Evolutionary conservation across 1,284 basidiomycete species (phyloP).

Genomic region (Omphalotus olearius): DNA sequence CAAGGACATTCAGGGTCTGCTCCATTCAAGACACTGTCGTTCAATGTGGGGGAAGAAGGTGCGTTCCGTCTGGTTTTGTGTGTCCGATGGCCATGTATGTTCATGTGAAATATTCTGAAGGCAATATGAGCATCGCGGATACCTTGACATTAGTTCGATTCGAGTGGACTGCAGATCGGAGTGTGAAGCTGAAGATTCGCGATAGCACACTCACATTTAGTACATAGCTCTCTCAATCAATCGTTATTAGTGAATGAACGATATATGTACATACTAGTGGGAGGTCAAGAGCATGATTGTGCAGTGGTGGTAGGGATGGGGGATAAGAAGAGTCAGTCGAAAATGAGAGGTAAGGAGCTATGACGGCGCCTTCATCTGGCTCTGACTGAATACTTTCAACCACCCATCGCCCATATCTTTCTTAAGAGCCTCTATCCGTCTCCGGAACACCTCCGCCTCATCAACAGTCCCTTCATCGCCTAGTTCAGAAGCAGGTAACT

Average conservation of each 20-base stretch:
- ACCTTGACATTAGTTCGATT: constrained; percentile 74
- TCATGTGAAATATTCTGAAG: constrained; percentile 31
- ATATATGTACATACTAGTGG: background rate
- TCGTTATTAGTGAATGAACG: background rate
- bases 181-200: constrained; percentile 76
- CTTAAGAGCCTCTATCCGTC: constrained; percentile 75
- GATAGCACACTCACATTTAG: constrained; percentile 83
- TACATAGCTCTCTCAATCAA: constrained; percentile 31
- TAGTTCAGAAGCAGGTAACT: constrained; percentile 38
- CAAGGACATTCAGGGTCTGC: constrained; percentile 76
- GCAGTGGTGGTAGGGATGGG: background rate
- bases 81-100: background rate
- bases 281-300: background rate
- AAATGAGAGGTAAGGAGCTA: background rate
- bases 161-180: constrained; percentile 81
- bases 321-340: background rate
- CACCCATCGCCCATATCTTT: constrained; percentile 85
- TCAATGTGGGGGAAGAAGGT: constrained; percentile 68
- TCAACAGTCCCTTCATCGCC: constrained; percentile 30
- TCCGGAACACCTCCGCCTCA: constrained; percentile 67
- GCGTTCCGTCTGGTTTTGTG: constrained; percentile 16
- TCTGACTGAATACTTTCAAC: constrained; percentile 79
- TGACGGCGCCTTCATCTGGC: constrained; percentile 26
- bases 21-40: constrained; percentile 81
- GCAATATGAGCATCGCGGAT: constrained; percentile 64